Base-by-base conservation (phyloP, 2,329 filamentous ascomycete species). In the Bimuria novae-zelandiae region DNA sequence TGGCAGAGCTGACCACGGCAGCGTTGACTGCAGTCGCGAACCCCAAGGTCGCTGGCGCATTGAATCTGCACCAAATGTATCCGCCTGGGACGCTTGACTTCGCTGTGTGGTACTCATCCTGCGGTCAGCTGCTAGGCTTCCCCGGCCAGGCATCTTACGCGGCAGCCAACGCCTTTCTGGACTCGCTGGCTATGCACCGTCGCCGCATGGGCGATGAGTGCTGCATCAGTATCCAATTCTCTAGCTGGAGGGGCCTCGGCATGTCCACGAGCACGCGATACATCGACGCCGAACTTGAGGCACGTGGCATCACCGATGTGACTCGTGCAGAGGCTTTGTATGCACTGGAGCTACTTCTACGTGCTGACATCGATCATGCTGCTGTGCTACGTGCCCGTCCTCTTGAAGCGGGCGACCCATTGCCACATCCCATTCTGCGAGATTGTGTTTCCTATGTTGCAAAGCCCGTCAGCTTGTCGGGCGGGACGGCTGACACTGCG, bases 291-390 rank as follows among this genome's bases (percentile, higher is more conserved):
- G 77, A 79, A 56, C 60, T 79, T 4, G 61, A 70, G 21, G 66
- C 57, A 48, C 75, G 74, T 54, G 77, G 76, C 3, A 75, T 80
- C 42, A 77, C 75, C 0, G 72, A 75, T 40, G 67, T 80, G 35
- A 74, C 68, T 0, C 56, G 60, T 6, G 68, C 75, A 2, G 77
- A 79, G 44, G 77, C 64, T 0, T 77, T 79, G 59, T 62, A 59
- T 2, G 77, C 77, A 3, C 79, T 76, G 76, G 58, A 69, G 21
- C 63, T 76, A 50, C 39, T 77, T 4, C 58, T 57, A 12, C 60
- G 63, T n/a, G 69, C 69, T 48, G 65, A 77, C 37, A 62, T 71
- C 6, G 71, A 71, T 21, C 71, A 76, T 27, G 75, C 60, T 2
- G 75, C 76, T 3, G 72, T 79, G 0, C 54, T 72, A 11, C 69